Base-by-base conservation (phyloP, 1,139 yeast species). In the Suhomyces coccinellae region DNA sequence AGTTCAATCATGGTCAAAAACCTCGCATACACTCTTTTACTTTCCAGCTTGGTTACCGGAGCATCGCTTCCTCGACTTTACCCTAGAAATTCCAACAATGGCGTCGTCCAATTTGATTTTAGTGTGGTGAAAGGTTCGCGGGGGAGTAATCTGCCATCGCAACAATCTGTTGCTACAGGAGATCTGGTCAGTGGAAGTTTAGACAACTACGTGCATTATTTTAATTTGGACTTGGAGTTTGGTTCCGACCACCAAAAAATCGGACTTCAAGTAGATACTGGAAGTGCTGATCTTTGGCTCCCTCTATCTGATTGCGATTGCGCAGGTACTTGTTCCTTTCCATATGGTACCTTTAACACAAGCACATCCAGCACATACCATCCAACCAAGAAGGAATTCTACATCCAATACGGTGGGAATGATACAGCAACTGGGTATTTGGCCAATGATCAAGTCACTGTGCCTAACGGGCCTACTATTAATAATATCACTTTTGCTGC, bases 321-420 rank as follows among this genome's bases (percentile, higher is more conserved):
- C 11, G 9, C 34, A 4, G 24, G 24, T 5, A 29, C 16, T 6
- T 44, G 47, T 26, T 10, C 16, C 1, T 44, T 44, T 3, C 51
- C 53, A 11, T 71, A 67, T 53, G 85, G 85, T 9, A 70, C 81
- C 3, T 83, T 80, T 56, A 71, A 82, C 54, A 63, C 67, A n/a
- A 50, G 65, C 11, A 46, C 58, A 9, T 81, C 87, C 2, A 50
- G 74, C 1, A 60, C 82, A 13, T 82, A 71, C 61, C 55, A 62
- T 17, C 56, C 67, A 26, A 80, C 82, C 56, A 60, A 65, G 29
- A 74, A 83, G 3, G 52, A 48, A 3, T 71, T 68, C 46, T 47
- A 53, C 15, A 69, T 70, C 40, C 32, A 46, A 14, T 71, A 72
- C 47, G 61, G 60, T 39, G 77, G 71, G 43, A 56, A 62, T 13